Base-by-base conservation (phyloP, 139 green algal species). In the Coccomyxa sp. region DNA sequence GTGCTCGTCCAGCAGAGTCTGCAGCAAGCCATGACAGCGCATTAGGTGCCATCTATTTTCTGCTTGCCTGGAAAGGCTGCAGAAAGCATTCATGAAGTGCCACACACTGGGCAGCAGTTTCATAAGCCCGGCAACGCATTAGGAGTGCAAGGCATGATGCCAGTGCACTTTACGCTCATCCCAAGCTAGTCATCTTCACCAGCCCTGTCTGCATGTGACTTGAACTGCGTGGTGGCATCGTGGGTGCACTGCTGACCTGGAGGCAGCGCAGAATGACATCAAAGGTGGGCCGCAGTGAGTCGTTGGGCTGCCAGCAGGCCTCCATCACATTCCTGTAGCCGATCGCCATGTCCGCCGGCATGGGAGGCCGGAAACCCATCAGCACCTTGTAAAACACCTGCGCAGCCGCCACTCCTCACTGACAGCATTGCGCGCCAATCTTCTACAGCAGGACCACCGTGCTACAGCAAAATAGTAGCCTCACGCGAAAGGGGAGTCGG, bases 341-440 rank as follows among this genome's bases (percentile, higher is more conserved):
- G 13, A 58, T 38, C 4, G 83, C 83, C 60, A 80, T 82, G 67
- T 74, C 58, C 0, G 28, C 17, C 10, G 86, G 86, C 18, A 90
- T 31, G 67, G 21, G 12, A 38, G 80, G 80, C 38, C 80, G 30
- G 23, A 75, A 1, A 57, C 85, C 71, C 32, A 86, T 84, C 18
- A 84, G 81, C 67, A 83, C 82, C 82, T 82, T 86, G 79, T 86
- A 86, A 58, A 86, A 83, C 13, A 86, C 79, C 79, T 86, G 85
- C 13, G 77, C 77, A 10, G 84, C 51, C 27, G 45, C 80, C 25
- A 85, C 67, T 23, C 84, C 85, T 25, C 82, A 78, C 32, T 82
- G 25, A 30, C 51, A 77, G 21, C 38, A 81, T 71, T 16, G 45
- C 79, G 68, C 71, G 80, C 77, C 85, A 30, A 68, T 88, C 81